Conservation (phyloP, 2,329 filamentous ascomycete species). For the Alternaria brassicae region DNA sequence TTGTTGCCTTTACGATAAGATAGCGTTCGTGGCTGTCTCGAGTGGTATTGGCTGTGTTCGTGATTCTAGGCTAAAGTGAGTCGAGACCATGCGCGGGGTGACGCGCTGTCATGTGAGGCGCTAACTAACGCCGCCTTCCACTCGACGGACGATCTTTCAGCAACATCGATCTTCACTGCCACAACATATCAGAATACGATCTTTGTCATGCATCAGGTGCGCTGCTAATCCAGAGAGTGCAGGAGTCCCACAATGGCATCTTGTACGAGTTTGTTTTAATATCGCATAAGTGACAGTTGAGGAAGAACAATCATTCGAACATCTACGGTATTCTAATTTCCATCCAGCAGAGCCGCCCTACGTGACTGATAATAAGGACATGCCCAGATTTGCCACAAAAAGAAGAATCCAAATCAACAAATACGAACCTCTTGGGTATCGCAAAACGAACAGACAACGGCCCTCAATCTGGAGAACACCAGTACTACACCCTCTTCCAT, state of each 20-base stretch:
- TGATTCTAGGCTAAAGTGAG: constrained; percentile 1
- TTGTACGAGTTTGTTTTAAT: neutral
- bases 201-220: neutral
- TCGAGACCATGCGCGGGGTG: constrained; percentile 5
- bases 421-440: neutral
- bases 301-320: neutral
- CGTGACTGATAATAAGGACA: neutral
- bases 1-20: neutral
- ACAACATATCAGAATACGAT: neutral
- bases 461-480: neutral
- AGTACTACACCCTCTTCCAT: neutral
- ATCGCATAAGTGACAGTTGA: neutral
- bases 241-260: neutral
- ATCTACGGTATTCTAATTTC: neutral
- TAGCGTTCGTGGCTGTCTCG: neutral
- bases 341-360: neutral
- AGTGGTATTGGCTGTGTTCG: neutral
- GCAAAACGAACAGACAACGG: neutral
- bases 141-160: neutral
- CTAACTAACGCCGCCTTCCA: constrained; percentile 6
- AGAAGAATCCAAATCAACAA: neutral
- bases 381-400: neutral
- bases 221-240: neutral
- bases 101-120: constrained; percentile 19
- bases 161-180: neutral